These are phyloP conservation scores for Hypholoma fasciculare DNA, from an alignment of 768 basidiomycete species.

Conservation along the genomic window DNA sequence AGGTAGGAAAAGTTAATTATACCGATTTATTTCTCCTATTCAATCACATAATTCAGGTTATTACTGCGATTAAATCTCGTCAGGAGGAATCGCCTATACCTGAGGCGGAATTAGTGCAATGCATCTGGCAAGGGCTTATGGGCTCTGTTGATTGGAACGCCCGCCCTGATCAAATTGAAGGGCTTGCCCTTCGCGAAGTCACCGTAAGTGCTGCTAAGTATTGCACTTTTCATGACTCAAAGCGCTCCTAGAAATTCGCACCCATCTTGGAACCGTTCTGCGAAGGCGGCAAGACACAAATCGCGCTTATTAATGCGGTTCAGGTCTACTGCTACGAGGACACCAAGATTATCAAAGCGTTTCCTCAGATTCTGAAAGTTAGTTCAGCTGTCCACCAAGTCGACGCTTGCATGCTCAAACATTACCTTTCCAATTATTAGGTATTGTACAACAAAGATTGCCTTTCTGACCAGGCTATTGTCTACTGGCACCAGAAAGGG, in stretches of 20 bases:
- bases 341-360: slow-evolving; percentile 91
- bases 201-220: slow-evolving; percentile 51
- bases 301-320: slow-evolving; percentile 91
- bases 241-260: slow-evolving; percentile 68
- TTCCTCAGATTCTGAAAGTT: slow-evolving; percentile 93
- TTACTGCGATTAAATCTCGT: slow-evolving; percentile 66
- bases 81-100: slow-evolving; percentile 83
- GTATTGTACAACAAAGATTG: slow-evolving; percentile 96
- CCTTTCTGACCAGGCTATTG: slow-evolving; percentile 93
- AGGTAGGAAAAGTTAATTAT: slow-evolving; percentile 43
- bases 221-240: neutral
- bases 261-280: slow-evolving; percentile 91
- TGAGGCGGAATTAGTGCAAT: slow-evolving; percentile 80
- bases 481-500: slow-evolving; percentile 98
- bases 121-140: slow-evolving; percentile 94
- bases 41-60: slow-evolving; percentile 50
- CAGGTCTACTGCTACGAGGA: slow-evolving; percentile 98
- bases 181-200: slow-evolving; percentile 85
- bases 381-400: slow-evolving; percentile 4
- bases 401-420: neutral
- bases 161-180: slow-evolving; percentile 90
- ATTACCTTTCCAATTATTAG: slow-evolving; percentile 33
- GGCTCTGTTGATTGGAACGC: slow-evolving; percentile 85
- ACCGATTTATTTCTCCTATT: neutral
- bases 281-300: slow-evolving; percentile 84